Base-by-base conservation (phyloP, 441 rosid species). In the Mallotus japonicus region DNA sequence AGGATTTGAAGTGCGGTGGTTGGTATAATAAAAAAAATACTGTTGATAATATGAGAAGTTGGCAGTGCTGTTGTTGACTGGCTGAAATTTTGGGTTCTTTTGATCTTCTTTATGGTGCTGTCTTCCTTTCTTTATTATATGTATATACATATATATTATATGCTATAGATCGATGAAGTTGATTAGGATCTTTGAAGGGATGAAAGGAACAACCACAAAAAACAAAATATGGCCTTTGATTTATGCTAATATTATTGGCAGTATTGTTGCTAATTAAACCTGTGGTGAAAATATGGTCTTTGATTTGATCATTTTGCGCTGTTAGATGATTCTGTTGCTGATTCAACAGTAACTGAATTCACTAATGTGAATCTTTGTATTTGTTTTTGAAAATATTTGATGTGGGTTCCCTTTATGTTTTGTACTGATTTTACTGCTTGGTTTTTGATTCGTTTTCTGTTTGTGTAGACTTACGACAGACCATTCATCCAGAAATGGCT, bases 401-500 rank as follows among this genome's bases (percentile, higher is more conserved):
- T 14, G 5, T 1, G n/a, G 28, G 40, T 63, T 47, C 53, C 20
- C 15, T 44, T 24, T 51, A 32, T 63, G 13, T 10, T 16, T 71
- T 40, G 44, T 51, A 69, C 62, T 76, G 65, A 28, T 63, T 16
- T 11, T 64, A 14, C 16, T 50, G 28, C 62, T 77, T 60, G 55
- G 17, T 57, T 59, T 4, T 37, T 53, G 19, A 66, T 61, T 70
- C 53, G 22, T 61, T 46, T 28, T 65, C 70, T 49, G 10, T 24
- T 61, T 80, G 59, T 83, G 81, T 92, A 95, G 99, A 95, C 99
- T 17, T 95, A 86, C 42, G 99, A 95, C 46, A 84, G 90, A 77
- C 83, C 86, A 10, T 92, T 85, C 66, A 95, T 95, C 47, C 87
- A 85, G 84, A 92, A 87, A 77, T 95, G 97, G 98, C 78, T 95